A percentile compares a stretch with the other conserved stretches of the same genome.
Evolutionary conservation across 345 rosid genomes (phyloP).

Genomic region (Hypericum perforatum): DNA sequence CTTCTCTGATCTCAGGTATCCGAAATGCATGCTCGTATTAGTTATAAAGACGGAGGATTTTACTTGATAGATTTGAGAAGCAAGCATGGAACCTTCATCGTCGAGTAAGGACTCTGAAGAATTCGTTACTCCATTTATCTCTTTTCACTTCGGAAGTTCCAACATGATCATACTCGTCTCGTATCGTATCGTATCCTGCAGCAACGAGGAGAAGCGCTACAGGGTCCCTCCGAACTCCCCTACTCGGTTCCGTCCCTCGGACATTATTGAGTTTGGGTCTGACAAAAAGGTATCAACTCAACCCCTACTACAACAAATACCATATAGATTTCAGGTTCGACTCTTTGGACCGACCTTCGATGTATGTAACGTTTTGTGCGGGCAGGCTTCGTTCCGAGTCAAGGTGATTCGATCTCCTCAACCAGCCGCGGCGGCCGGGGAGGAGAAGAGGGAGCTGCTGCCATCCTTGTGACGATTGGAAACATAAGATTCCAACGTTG

Average conservation of each 20-base stretch:
- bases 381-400: constrained; percentile 65
- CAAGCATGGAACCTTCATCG: constrained; percentile 61
- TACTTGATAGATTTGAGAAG: constrained; percentile 60
- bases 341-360: background rate
- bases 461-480: constrained; percentile 40
- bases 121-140: background rate
- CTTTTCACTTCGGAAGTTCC: background rate
- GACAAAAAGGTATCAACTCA: constrained; percentile 37
- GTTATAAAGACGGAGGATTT: constrained; percentile 66
- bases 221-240: constrained; percentile 46
- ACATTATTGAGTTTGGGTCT: constrained; percentile 57
- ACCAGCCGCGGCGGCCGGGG: constrained; percentile 13
- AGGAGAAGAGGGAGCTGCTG: constrained; percentile 31
- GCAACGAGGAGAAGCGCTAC: constrained; percentile 48
- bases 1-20: constrained; percentile 43
- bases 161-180: constrained; percentile 2
- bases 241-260: constrained; percentile 45
- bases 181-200: constrained; percentile 35
- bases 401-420: constrained; percentile 46
- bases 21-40: constrained; percentile 58
- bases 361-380: background rate
- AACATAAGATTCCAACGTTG: no score
- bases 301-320: background rate
- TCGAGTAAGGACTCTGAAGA: constrained; percentile 52
- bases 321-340: background rate